Evolutionary conservation across 1,284 basidiomycete species (phyloP).

Genomic region (Marasmius sp.): DNA sequence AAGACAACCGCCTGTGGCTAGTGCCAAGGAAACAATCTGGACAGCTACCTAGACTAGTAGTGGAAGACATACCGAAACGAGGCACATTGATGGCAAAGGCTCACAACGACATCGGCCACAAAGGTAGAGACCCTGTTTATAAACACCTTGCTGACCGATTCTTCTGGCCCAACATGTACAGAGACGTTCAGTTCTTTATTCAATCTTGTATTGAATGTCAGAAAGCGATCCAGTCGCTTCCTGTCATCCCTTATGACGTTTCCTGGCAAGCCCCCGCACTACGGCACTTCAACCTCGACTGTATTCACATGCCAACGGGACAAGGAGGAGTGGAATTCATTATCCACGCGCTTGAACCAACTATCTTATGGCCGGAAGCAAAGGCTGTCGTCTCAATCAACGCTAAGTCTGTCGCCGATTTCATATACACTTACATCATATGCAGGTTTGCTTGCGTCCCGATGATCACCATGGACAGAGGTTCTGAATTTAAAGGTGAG

Average conservation of each 20-base stretch:
- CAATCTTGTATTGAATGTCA: conserved; percentile 33
- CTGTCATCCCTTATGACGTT: conserved; percentile 18
- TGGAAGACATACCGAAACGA: neutral
- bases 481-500: conserved; percentile 28
- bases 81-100: neutral
- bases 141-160: conserved; percentile 19
- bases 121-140: conserved; percentile 27
- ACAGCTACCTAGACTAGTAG: neutral
- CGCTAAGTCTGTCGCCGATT: no score
- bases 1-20: neutral
- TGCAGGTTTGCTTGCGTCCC: conserved; percentile 27
- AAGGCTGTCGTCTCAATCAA: no score
- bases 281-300: conserved; percentile 24
- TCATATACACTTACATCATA: conserved; percentile 27
- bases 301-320: conserved; percentile 27
- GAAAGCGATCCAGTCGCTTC: conserved; percentile 12
- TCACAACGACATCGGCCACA: neutral
- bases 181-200: conserved; percentile 29
- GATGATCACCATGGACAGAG: conserved; percentile 25
- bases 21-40: neutral
- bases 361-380: no score
- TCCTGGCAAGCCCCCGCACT: conserved; percentile 20
- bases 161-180: conserved; percentile 32
- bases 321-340: conserved; percentile 23
- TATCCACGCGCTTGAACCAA: conserved; percentile 25